A percentile compares a stretch with the other conserved stretches of the same genome.
Evolutionary conservation across 495 filamentous ascomycete species (phyloP).

Genomic region (Talaromyces nanjingensis): DNA sequence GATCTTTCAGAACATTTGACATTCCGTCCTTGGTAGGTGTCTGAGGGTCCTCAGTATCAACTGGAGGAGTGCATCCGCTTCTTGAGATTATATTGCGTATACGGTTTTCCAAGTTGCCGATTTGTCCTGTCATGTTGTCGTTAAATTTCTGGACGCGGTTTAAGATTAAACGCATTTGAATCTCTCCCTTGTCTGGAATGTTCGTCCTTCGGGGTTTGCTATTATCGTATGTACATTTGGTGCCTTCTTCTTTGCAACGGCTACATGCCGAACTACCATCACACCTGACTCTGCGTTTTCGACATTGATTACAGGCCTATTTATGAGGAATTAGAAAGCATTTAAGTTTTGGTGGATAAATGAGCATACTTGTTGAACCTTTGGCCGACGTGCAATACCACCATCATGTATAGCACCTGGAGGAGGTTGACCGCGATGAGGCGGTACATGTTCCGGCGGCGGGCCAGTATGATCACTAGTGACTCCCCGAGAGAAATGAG

Average conservation of each 20-base stretch:
- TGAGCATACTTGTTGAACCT: slow-evolving; percentile 33
- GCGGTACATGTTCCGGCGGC: slow-evolving; percentile 12
- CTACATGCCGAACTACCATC: slow-evolving; percentile 53
- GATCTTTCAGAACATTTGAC: not conserved
- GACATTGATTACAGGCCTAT: slow-evolving; percentile 56
- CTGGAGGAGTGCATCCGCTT: too few species aligned
- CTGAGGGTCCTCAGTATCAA: too few species aligned
- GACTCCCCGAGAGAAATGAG: slow-evolving; percentile 18
- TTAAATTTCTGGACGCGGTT: too few species aligned
- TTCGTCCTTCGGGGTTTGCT: slow-evolving; percentile 53
- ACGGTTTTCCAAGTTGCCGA: too few species aligned
- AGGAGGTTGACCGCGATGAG: slow-evolving; percentile 20
- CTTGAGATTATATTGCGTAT: too few species aligned
- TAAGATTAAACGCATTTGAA: not conserved
- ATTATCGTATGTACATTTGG: slow-evolving; percentile 52
- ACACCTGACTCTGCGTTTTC: slow-evolving; percentile 54
- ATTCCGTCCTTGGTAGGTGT: too few species aligned
- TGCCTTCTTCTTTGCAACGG: slow-evolving; percentile 49
- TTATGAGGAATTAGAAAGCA: not conserved
- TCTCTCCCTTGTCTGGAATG: not conserved
- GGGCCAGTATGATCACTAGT: slow-evolving; percentile 19
- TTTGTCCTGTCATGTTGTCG: too few species aligned
- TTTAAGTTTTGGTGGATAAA: not conserved
- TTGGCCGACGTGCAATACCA: slow-evolving; percentile 33
- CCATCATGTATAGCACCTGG: slow-evolving; percentile 24